phyloP scores from a whole-genome alignment of 495 filamentous ascomycete species.

The Trichoderma virens region DNA sequence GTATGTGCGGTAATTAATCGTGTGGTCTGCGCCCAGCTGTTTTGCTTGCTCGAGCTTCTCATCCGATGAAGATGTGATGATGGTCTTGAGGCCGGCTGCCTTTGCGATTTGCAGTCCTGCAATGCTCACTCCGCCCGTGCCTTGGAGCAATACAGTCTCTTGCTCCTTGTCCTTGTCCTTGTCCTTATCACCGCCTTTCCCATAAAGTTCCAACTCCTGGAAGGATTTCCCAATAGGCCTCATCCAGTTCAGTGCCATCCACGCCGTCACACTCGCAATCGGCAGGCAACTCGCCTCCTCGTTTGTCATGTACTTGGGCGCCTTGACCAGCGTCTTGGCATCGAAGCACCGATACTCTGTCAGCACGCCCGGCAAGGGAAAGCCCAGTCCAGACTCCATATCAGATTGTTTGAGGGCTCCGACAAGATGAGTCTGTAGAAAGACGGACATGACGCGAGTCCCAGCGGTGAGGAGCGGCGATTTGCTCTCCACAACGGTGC shows the following conservation, averaged over 20 bases:
- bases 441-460: conserved; percentile 36
- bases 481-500: conserved; percentile 26
- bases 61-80: conserved; percentile 40
- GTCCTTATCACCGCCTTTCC: conserved; percentile 12
- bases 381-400: conserved; percentile 29
- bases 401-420: conserved; percentile 29
- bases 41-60: conserved; percentile 34
- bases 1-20: conserved; percentile 37
- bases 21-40: conserved; percentile 32
- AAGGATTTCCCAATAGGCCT: conserved; percentile 28
- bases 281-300: conserved; percentile 37
- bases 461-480: conserved; percentile 17
- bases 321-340: conserved; percentile 27
- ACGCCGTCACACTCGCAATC: conserved; percentile 38
- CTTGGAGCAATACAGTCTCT: conserved; percentile 37
- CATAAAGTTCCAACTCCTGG: conserved; percentile 10
- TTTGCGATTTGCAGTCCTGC: conserved; percentile 32
- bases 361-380: conserved; percentile 32
- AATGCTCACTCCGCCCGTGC: conserved; percentile 35
- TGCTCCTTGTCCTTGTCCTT: conserved; percentile 20
- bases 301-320: conserved; percentile 31
- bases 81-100: conserved; percentile 31
- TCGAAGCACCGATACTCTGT: conserved; percentile 36
- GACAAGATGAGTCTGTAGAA: conserved; percentile 33
- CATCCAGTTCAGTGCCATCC: conserved; percentile 38